phyloP scores from a whole-genome alignment of 1,284 basidiomycete species.

The Moesziomyces aphidis region DNA sequence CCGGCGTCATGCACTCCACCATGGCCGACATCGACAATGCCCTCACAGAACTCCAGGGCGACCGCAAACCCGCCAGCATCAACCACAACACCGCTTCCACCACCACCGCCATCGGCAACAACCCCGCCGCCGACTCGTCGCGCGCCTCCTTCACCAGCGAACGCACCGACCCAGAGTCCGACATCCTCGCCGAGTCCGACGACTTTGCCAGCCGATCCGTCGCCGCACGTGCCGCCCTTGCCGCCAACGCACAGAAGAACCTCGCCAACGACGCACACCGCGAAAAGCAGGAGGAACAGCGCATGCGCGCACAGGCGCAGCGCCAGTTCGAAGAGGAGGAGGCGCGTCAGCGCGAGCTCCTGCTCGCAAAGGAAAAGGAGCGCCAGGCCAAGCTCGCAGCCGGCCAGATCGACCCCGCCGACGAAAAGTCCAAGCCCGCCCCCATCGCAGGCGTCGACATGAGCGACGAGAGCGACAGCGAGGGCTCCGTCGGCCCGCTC shows the following conservation, averaged over 20 bases:
- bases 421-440: slow-evolving; percentile 48
- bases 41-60: slow-evolving; percentile 57
- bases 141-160: slow-evolving; percentile 51
- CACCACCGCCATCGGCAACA: slow-evolving; percentile 7
- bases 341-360: slow-evolving; percentile 49
- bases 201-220: slow-evolving; percentile 49
- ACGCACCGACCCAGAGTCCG: slow-evolving; percentile 50
- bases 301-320: slow-evolving; percentile 49
- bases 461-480: slow-evolving; percentile 65
- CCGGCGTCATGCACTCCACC: slow-evolving; percentile 63
- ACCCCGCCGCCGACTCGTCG: slow-evolving; percentile 26
- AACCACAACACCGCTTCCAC: slow-evolving; percentile 3
- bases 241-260: slow-evolving; percentile 62
- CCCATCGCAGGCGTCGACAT: slow-evolving; percentile 63
- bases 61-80: slow-evolving; percentile 21
- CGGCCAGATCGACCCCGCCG: slow-evolving; percentile 34
- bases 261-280: slow-evolving; percentile 47
- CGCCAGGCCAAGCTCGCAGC: slow-evolving; percentile 48
- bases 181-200: slow-evolving; percentile 45
- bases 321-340: slow-evolving; percentile 62
- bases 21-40: slow-evolving; percentile 67
- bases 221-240: slow-evolving; percentile 63
- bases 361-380: slow-evolving; percentile 54
- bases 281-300: slow-evolving; percentile 50
- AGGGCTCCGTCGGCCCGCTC: slow-evolving; percentile 45